Conservation (phyloP, 2,329 filamentous ascomycete species). For the Sphaerulina vaccinii region DNA sequence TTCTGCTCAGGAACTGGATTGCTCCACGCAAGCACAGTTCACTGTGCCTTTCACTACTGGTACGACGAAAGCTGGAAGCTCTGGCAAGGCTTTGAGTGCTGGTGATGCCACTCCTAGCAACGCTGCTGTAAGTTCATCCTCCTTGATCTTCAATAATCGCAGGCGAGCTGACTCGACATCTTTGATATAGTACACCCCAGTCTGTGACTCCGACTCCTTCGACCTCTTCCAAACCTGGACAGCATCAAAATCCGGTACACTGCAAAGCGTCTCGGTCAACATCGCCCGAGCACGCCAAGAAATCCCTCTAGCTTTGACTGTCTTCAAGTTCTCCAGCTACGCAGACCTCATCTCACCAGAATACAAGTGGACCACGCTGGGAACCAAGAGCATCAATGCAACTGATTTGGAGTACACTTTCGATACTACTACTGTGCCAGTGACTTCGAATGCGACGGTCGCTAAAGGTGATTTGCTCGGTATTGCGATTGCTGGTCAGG, state of each 20-base stretch:
- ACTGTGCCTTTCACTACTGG: constrained; percentile 19
- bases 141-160: no score
- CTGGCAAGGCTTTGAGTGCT: constrained; percentile 17
- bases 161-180: background rate
- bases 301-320: constrained; percentile 23
- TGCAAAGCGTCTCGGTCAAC: constrained; percentile 26
- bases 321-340: constrained; percentile 27
- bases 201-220: constrained; percentile 29
- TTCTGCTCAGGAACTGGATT: constrained; percentile 25
- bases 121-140: constrained; percentile 22
- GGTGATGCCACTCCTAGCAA: constrained; percentile 19
- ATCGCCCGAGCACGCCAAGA: constrained; percentile 21
- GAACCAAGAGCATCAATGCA: constrained; percentile 20
- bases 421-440: constrained; percentile 19
- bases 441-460: constrained; percentile 27
- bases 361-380: constrained; percentile 26
- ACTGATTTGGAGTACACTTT: constrained; percentile 24
- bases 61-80: constrained; percentile 3
- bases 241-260: constrained; percentile 20
- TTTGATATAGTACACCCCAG: constrained; percentile 19
- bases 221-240: constrained; percentile 29
- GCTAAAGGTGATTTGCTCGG: constrained; percentile 24
- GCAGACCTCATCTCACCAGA: constrained; percentile 24
- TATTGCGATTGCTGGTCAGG: constrained; percentile 20
- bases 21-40: constrained; percentile 21